Percentiles rank a stretch among this genome's conserved stretches.
Conservation (phyloP, 1,284 basidiomycete genomes). For the Ceratobasidium sp. region DNA sequence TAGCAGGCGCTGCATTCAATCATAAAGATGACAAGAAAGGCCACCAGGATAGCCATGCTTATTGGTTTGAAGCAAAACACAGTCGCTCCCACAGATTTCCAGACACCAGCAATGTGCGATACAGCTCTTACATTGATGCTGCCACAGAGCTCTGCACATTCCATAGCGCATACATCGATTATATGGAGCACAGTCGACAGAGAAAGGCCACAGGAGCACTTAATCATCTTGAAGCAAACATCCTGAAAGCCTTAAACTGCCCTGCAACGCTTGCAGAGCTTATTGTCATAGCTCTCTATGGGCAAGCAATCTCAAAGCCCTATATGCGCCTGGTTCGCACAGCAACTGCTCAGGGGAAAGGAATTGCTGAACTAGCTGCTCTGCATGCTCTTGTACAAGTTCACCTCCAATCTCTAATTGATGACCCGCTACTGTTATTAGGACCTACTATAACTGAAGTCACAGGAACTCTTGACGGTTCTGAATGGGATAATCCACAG, state of each 20-base stretch:
- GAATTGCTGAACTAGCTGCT: constrained; percentile 14
- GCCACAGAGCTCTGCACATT: constrained; percentile 18
- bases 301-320: constrained; percentile 51
- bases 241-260: constrained; percentile 52
- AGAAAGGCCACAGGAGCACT: constrained; percentile 49
- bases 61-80: constrained; percentile 46
- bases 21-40: constrained; percentile 56
- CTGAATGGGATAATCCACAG: constrained; percentile 48
- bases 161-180: constrained; percentile 16
- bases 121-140: constrained; percentile 32
- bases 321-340: constrained; percentile 52
- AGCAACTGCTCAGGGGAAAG: constrained; percentile 35
- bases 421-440: constrained; percentile 51
- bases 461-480: constrained; percentile 49
- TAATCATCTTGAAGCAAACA: constrained; percentile 52
- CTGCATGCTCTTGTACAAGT: constrained; percentile 10
- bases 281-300: constrained; percentile 53
- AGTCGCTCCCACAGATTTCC: constrained; percentile 15
- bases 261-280: constrained; percentile 55
- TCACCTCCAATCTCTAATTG: constrained; percentile 50
- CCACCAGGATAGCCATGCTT: constrained; percentile 49
- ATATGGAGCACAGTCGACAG: constrained; percentile 17
- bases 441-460: constrained; percentile 41
- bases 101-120: constrained; percentile 34
- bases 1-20: constrained; percentile 52